Percentiles rank a stretch among this genome's conserved stretches.
Conservation (phyloP, 225 moss, liverwort and hornwort species). For the Antitrichia curtipendula region DNA sequence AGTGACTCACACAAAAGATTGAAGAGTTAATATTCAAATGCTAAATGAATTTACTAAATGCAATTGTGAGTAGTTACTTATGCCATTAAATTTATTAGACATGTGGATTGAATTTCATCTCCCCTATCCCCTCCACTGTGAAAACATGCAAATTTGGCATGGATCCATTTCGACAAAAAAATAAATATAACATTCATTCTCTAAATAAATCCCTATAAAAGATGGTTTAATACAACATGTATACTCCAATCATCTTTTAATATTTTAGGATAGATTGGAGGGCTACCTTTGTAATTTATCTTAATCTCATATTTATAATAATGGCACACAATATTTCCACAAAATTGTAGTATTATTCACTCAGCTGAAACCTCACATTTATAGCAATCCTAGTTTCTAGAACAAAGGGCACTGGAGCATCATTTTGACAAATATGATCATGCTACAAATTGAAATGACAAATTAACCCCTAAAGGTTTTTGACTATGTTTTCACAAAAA, state of each 20-base stretch:
- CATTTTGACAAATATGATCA: not conserved
- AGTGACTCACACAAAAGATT: not conserved
- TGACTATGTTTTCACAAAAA: no score
- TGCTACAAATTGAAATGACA: not conserved
- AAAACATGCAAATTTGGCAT: not conserved
- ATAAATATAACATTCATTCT: not conserved
- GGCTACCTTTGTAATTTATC: rapidly evolving
- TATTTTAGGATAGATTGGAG: not conserved
- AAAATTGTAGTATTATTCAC: not conserved
- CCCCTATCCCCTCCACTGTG: not conserved
- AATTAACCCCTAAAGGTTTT: no score
- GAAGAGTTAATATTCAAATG: not conserved
- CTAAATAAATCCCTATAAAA: not conserved
- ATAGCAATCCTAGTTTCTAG: not conserved
- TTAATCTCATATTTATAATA: not conserved
- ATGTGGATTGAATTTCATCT: not conserved
- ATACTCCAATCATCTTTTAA: not conserved
- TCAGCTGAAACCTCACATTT: not conserved
- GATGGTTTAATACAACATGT: not conserved
- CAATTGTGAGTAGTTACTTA: not conserved
- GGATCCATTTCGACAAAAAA: not conserved
- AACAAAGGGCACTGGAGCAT: not conserved
- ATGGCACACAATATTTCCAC: not conserved
- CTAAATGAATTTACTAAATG: not conserved
- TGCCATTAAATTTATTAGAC: not conserved